These are phyloP conservation scores for Diatrype stigma DNA, from an alignment of 2,329 filamentous ascomycete species.

Conservation along the genomic window DNA sequence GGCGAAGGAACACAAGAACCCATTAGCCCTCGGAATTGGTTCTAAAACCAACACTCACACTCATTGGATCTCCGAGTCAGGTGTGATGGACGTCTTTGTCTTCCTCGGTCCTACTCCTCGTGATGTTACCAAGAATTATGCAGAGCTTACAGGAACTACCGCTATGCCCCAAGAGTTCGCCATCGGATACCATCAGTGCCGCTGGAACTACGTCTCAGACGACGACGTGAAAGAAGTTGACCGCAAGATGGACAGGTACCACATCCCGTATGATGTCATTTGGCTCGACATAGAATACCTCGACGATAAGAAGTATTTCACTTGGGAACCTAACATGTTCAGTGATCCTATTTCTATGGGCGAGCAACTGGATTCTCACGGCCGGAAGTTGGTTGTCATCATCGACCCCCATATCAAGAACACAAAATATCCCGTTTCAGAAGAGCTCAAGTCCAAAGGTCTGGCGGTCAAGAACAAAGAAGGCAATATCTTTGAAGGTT, in stretches of 20 bases:
- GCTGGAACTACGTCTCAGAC: slow-evolving; percentile 98
- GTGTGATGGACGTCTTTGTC: slow-evolving; percentile 86
- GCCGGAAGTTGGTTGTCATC: slow-evolving; percentile 87
- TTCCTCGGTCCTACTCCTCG: slow-evolving; percentile 86
- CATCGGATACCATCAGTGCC: slow-evolving; percentile 92
- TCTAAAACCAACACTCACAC: slow-evolving; percentile 76
- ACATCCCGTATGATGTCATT: slow-evolving; percentile 97
- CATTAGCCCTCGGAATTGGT: slow-evolving; percentile 66
- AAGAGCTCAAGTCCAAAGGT: slow-evolving; percentile 79
- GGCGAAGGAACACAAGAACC: slow-evolving; percentile 67
- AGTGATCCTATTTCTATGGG: slow-evolving; percentile 82
- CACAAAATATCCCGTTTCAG: slow-evolving; percentile 68
- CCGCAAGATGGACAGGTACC: slow-evolving; percentile 89
- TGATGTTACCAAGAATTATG: slow-evolving; percentile 77
- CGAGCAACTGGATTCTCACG: slow-evolving; percentile 77
- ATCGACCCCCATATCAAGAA: slow-evolving; percentile 99
- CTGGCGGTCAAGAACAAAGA: slow-evolving; percentile 89
- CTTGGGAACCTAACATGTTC: slow-evolving; percentile 89
- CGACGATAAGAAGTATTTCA: slow-evolving; percentile 96
- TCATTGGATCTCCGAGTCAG: slow-evolving; percentile 95
- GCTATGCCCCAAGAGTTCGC: slow-evolving; percentile 89
- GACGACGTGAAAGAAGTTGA: slow-evolving; percentile 97
- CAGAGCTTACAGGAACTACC: slow-evolving; percentile 86
- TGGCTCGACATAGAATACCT: slow-evolving; percentile 99
- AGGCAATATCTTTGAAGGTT: slow-evolving; percentile 83